These are phyloP conservation scores for Cryptococcus maquisensis DNA, from an alignment of 1,284 basidiomycete species.

Conservation along the genomic window DNA sequence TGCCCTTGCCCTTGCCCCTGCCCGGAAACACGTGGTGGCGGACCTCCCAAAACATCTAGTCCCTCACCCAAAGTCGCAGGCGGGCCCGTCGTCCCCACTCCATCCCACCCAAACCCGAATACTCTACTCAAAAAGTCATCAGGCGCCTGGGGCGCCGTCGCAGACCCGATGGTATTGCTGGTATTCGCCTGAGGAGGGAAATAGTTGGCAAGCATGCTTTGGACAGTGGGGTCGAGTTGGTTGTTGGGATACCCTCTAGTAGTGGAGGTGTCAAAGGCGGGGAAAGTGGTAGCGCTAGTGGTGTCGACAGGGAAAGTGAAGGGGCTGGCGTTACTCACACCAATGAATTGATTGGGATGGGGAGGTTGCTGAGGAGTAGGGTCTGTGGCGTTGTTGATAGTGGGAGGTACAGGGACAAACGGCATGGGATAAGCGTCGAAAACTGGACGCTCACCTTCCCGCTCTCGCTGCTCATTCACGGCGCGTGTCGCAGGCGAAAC, in stretches of 20 bases:
- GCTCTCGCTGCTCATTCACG: conserved; percentile 2
- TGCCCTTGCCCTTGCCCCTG: conserved; percentile 4
- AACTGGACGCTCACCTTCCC: conserved; percentile 35
- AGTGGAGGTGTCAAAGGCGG: conserved; percentile 9
- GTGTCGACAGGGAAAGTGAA: conserved; percentile 35
- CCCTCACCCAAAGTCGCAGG: not conserved
- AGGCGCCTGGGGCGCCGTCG: conserved; percentile 19
- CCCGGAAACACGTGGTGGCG: not conserved
- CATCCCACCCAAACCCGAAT: conserved; percentile 46
- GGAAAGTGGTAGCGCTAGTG: conserved; percentile 11
- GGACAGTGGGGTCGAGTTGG: conserved; percentile 39
- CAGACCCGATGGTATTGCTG: conserved; percentile 1
- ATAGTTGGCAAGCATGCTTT: conserved; percentile 38
- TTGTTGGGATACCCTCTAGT: conserved; percentile 9
- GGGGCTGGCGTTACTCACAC: conserved; percentile 9
- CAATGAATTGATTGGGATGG: conserved; percentile 1
- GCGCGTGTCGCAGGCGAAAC: conserved; percentile 5
- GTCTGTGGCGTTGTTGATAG: conserved; percentile 8
- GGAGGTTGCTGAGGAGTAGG: conserved; percentile 2
- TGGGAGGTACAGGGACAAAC: conserved; percentile 12
- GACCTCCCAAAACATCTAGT: not conserved
- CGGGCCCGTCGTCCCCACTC: conserved; percentile 2
- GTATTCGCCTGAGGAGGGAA: conserved; percentile 22
- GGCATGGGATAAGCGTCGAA: conserved; percentile 47
- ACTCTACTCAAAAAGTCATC: conserved; percentile 45